Conservation (phyloP, 352 stramenopile species). For the Blastocystis sp. region DNA sequence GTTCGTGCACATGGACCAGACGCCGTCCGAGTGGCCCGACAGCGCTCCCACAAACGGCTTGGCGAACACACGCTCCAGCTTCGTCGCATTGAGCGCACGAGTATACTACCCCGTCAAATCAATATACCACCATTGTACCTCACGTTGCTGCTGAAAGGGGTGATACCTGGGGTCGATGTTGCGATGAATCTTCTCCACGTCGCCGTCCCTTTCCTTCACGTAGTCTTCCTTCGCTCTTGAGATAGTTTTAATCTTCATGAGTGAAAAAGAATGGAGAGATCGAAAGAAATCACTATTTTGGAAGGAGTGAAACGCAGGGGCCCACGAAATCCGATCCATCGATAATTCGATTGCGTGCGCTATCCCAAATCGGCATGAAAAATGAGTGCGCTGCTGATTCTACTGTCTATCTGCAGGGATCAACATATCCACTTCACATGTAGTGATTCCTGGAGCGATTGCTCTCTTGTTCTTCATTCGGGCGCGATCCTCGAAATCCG, state of each 20-base stretch:
- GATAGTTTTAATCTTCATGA: slow-evolving; percentile 99
- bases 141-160: slow-evolving; percentile 80
- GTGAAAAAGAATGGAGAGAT: slow-evolving; percentile 39
- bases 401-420: not conserved
- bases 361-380: no score
- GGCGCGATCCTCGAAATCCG: not conserved
- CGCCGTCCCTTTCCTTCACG: slow-evolving; percentile 86
- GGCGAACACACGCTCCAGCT: slow-evolving; percentile 97
- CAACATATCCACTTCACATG: not conserved
- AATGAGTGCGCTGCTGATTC: no score
- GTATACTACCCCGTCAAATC: slow-evolving; percentile 81
- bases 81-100: slow-evolving; percentile 90
- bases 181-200: slow-evolving; percentile 88
- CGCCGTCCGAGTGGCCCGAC: slow-evolving; percentile 91
- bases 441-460: not conserved
- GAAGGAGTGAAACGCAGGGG: not conserved
- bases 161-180: slow-evolving; percentile 92
- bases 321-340: no score
- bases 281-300: slow-evolving; percentile 35
- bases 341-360: no score
- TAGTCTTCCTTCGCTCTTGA: slow-evolving; percentile 88
- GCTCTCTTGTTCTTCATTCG: not conserved
- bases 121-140: slow-evolving; percentile 13
- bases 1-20: slow-evolving; percentile 86
- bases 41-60: slow-evolving; percentile 94